phyloP scores from a whole-genome alignment of 352 stramenopile genomes.

The Globisporangium iwayamae region DNA sequence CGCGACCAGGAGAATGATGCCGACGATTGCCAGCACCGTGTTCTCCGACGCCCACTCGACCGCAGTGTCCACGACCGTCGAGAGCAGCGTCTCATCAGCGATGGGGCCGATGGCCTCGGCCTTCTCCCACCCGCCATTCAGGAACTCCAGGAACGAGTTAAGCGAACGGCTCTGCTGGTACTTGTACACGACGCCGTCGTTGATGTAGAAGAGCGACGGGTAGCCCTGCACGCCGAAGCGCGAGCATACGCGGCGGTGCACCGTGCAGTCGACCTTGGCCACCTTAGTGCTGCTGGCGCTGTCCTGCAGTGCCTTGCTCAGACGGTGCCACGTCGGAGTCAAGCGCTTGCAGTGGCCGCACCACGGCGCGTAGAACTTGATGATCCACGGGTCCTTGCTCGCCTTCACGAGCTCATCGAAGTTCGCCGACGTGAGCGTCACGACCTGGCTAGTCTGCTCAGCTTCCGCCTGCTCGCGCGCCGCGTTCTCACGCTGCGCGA shows the following conservation, averaged over 20 bases:
- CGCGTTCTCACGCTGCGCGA: conserved; percentile 31
- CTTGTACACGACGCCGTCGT: conserved; percentile 69
- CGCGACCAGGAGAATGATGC: conserved; percentile 51
- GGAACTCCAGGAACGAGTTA: conserved; percentile 63
- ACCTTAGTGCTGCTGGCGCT: conserved; percentile 52
- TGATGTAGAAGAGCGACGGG: conserved; percentile 75
- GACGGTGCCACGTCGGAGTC: conserved; percentile 64
- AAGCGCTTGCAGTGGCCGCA: conserved; percentile 81
- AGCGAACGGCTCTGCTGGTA: conserved; percentile 71
- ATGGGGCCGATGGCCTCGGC: conserved; percentile 53
- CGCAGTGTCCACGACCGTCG: conserved; percentile 52
- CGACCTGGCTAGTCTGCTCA: conserved; percentile 48
- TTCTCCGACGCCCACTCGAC: conserved; percentile 71
- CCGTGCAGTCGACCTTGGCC: conserved; percentile 70
- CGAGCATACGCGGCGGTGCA: conserved; percentile 78
- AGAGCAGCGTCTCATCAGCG: conserved; percentile 59
- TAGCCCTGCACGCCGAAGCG: conserved; percentile 81
- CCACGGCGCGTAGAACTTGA: conserved; percentile 84
- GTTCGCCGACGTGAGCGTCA: conserved; percentile 40
- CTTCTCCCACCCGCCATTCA: conserved; percentile 53
- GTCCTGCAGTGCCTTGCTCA: conserved; percentile 66
- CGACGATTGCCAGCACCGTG: conserved; percentile 60
- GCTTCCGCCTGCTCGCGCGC: conserved; percentile 51
- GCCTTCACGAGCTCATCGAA: conserved; percentile 64
- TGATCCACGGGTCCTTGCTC: conserved; percentile 62